A percentile compares a stretch with the other conserved stretches of the same genome.
These are phyloP conservation scores for Epichloe gansuensis DNA, from an alignment of 2,329 filamentous ascomycete species.

Conservation along the genomic window DNA sequence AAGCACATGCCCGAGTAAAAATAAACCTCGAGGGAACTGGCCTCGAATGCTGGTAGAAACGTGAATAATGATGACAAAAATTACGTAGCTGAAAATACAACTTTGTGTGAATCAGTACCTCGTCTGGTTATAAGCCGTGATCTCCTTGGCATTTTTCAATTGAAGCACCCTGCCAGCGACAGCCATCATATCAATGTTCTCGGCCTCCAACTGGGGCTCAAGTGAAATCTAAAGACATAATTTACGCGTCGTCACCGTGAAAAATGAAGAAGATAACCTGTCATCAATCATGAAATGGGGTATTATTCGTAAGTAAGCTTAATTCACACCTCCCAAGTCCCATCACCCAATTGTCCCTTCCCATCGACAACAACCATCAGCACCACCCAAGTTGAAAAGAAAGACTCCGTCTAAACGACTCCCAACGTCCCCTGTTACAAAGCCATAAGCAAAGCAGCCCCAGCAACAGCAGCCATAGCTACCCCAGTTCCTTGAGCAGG, in stretches of 20 bases:
- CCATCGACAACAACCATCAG: neutral
- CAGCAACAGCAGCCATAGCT: constrained; percentile 15
- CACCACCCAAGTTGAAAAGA: neutral
- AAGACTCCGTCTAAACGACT: neutral
- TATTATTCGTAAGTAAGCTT: constrained; percentile 1
- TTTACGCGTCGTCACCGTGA: too few relatives aligned
- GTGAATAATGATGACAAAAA: neutral
- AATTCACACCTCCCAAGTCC: neutral
- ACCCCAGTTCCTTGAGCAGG: constrained; percentile 13
- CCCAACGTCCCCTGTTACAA: constrained; percentile 10
- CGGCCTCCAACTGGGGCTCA: too few relatives aligned
- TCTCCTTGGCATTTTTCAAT: too few relatives aligned
- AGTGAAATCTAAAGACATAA: too few relatives aligned
- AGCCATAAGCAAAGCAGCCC: constrained; percentile 16
- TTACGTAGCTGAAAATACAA: neutral
- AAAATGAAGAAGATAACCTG: too few relatives aligned
- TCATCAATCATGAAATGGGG: neutral
- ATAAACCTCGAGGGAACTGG: neutral
- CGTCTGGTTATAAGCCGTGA: neutral
- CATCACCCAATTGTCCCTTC: neutral
- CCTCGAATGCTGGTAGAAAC: neutral
- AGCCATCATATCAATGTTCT: too few relatives aligned
- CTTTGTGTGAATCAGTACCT: neutral
- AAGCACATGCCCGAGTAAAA: constrained; percentile 47
- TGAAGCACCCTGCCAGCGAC: too few relatives aligned